These are phyloP conservation scores for Graphilbum sp. DNA, from an alignment of 2,329 filamentous ascomycete genomes.

Conservation along the genomic window DNA sequence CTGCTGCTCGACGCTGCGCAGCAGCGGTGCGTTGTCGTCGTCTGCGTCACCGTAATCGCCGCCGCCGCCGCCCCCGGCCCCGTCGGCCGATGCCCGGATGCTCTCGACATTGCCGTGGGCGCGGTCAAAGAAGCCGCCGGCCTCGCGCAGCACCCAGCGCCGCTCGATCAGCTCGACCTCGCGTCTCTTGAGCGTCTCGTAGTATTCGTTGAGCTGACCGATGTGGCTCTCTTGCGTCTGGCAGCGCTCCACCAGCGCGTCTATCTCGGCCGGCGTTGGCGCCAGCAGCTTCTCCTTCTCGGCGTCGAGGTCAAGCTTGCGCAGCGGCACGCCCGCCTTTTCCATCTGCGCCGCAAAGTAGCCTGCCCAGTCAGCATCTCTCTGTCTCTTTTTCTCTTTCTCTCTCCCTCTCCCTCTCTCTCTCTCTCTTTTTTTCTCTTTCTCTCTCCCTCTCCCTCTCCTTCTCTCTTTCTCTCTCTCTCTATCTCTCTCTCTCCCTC, in stretches of 20 bases:
- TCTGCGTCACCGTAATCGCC: conserved; percentile 3
- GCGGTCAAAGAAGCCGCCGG: conserved; percentile 91
- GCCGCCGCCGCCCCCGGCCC: conserved; percentile 1
- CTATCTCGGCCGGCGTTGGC: conserved; percentile 86
- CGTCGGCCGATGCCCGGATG: conserved; percentile 73
- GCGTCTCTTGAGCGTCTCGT: conserved; percentile 94
- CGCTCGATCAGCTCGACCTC: conserved; percentile 95
- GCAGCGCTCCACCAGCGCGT: conserved; percentile 83
- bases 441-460: not conserved
- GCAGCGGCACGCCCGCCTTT: conserved; percentile 70
- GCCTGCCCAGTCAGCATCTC: conserved; percentile 34
- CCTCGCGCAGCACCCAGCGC: conserved; percentile 94
- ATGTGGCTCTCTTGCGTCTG: conserved; percentile 87
- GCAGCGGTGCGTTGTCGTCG: conserved; percentile 80
- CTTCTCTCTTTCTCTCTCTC: not conserved
- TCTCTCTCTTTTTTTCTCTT: not conserved
- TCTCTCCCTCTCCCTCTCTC: not conserved
- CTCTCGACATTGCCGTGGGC: conserved; percentile 94
- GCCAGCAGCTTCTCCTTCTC: conserved; percentile 73
- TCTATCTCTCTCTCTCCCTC: no score
- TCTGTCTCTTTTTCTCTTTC: not conserved
- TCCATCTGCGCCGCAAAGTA: conserved; percentile 96
- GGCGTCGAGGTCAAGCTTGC: conserved; percentile 80
- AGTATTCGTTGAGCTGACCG: conserved; percentile 87
- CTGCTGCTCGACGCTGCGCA: conserved; percentile 77